Conservation (phyloP, 2,329 filamentous ascomycete genomes). For the Penicillium olsonii region DNA sequence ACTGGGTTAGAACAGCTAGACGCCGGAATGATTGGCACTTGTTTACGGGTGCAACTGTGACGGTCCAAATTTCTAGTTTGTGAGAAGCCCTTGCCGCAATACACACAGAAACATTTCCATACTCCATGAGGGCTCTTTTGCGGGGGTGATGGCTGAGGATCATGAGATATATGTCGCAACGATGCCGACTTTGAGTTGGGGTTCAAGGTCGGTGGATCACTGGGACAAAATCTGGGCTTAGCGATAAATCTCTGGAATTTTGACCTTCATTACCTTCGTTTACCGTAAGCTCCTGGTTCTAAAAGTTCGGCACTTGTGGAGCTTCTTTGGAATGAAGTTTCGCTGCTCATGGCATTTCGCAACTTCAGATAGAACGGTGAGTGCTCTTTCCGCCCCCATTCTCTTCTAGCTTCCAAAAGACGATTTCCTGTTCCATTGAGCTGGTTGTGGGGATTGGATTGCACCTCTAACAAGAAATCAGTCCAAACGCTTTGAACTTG, state of each 20-base stretch:
- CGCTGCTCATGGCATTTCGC: too few species aligned
- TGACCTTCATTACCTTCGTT: too few species aligned
- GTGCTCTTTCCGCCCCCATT: too few species aligned
- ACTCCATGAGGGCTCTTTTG: constrained; percentile 23
- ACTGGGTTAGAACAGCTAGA: not conserved
- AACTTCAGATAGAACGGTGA: too few species aligned
- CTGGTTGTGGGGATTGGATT: not conserved
- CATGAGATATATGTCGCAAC: too few species aligned
- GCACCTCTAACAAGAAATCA: not conserved
- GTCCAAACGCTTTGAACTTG: not conserved
- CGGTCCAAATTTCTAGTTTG: constrained; percentile 36
- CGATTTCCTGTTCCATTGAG: too few species aligned
- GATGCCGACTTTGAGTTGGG: too few species aligned
- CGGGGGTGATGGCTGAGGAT: constrained; percentile 32
- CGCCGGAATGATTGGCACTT: not conserved
- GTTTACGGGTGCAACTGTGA: constrained; percentile 36
- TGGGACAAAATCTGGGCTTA: not conserved
- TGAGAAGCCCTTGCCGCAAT: constrained; percentile 35
- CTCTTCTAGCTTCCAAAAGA: too few species aligned
- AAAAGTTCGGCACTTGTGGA: too few species aligned
- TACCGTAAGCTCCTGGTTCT: too few species aligned
- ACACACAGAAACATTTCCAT: constrained; percentile 32
- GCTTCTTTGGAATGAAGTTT: too few species aligned
- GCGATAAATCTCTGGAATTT: too few species aligned
- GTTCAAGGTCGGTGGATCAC: not conserved